A percentile compares a stretch with the other conserved stretches of the same genome.
phyloP scores from a whole-genome alignment of 768 basidiomycete species.

The Pleurotus cornucopiae region DNA sequence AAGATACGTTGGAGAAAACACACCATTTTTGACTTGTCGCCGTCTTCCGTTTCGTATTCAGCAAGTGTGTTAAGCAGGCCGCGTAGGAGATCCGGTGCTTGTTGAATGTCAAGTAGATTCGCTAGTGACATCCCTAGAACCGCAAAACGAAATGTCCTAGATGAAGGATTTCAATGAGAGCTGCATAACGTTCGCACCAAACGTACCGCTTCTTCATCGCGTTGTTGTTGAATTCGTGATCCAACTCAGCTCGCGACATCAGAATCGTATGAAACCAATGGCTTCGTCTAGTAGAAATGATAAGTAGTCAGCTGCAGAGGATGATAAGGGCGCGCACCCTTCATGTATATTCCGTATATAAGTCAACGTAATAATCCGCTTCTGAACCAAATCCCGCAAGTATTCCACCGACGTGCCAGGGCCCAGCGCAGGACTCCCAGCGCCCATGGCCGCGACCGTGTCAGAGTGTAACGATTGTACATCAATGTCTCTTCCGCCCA shows the following conservation, averaged over 20 bases:
- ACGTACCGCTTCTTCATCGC: conserved; percentile 76
- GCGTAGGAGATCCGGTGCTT: conserved; percentile 76
- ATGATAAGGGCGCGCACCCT: conserved; percentile 50
- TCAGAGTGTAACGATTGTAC: conserved; percentile 61
- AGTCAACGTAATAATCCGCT: conserved; percentile 79
- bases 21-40: conserved; percentile 73
- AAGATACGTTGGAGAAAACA: conserved; percentile 9
- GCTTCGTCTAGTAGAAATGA: conserved; percentile 46
- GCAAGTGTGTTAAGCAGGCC: conserved; percentile 66
- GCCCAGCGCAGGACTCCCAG: conserved; percentile 40
- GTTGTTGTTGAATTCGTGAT: conserved; percentile 66
- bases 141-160: conserved; percentile 77
- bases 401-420: conserved; percentile 71
- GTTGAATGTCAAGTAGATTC: conserved; percentile 74
- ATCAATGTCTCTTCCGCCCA: conserved; percentile 60
- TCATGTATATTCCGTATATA: conserved; percentile 84
- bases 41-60: conserved; percentile 80
- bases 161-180: neutral
- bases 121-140: conserved; percentile 86
- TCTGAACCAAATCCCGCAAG: conserved; percentile 75
- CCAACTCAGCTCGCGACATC: conserved; percentile 69
- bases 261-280: conserved; percentile 90
- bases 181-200: neutral
- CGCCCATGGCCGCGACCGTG: conserved; percentile 26
- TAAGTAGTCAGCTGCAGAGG: neutral